Evolutionary conservation across 192 early-diverging fungal species (phyloP).

Genomic region (Phlyctochytrium arcticum): DNA sequence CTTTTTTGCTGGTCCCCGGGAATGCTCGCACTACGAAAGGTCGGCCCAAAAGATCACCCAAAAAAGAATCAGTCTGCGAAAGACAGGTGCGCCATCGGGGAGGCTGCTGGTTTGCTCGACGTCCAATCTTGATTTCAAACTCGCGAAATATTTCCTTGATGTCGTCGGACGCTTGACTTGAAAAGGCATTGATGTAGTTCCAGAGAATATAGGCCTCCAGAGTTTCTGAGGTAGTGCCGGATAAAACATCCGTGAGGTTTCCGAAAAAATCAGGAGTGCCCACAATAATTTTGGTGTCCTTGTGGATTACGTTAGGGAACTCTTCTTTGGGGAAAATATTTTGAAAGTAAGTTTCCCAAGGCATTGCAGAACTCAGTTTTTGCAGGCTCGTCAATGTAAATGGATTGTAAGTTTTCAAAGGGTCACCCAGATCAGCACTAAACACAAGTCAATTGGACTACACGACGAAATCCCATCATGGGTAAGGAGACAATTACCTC

Average conservation of each 20-base stretch:
- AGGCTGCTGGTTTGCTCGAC: conserved; percentile 12
- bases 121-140: conserved; percentile 5
- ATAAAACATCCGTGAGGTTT: conserved; percentile 1
- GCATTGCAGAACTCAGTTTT: background rate
- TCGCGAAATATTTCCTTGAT: background rate
- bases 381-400: conserved; percentile 2
- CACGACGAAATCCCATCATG: background rate
- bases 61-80: background rate
- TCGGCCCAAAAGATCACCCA: conserved; percentile 24
- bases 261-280: conserved; percentile 8
- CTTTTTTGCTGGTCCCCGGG: conserved; percentile 20
- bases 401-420: conserved; percentile 15
- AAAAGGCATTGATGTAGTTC: background rate
- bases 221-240: background rate
- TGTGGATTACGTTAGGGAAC: background rate
- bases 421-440: conserved; percentile 13
- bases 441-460: background rate
- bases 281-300: conserved; percentile 17
- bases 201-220: conserved; percentile 25
- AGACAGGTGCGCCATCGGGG: conserved; percentile 30
- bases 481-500: conserved; percentile 22
- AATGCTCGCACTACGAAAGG: conserved; percentile 34
- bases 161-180: background rate
- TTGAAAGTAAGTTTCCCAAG: conserved; percentile 19
- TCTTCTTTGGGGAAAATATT: background rate